Evolutionary conservation across 169 alveolate genomes (phyloP).

Genomic region (Theileria orientalis): DNA sequence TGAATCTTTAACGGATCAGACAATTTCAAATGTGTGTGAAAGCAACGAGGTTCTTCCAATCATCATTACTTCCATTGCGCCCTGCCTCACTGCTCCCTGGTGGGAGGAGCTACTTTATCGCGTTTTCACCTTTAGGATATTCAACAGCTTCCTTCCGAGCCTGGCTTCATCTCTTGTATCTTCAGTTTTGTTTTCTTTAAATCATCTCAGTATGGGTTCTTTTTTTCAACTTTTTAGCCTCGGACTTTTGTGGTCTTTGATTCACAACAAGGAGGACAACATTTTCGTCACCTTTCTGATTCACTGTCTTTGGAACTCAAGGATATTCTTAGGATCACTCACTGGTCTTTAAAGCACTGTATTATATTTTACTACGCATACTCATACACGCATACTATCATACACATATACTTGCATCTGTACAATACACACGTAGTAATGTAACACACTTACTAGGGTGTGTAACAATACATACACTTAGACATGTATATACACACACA

Average conservation of each 20-base stretch:
- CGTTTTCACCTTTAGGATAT: slow-evolving; percentile 46
- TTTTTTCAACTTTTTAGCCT: slow-evolving; percentile 49
- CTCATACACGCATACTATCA: too few relatives aligned
- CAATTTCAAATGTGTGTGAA: slow-evolving; percentile 24
- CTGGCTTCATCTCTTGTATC: slow-evolving; percentile 23
- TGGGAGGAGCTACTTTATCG: slow-evolving; percentile 74
- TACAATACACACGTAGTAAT: neutral
- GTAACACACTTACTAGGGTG: too few relatives aligned
- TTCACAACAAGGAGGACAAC: slow-evolving; percentile 42
- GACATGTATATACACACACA: neutral
- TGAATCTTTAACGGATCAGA: slow-evolving; percentile 3
- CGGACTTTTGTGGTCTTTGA: slow-evolving; percentile 63
- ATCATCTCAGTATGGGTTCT: slow-evolving; percentile 61
- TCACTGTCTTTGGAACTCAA: slow-evolving; percentile 72
- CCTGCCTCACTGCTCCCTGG: slow-evolving; percentile 74
- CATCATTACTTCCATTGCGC: slow-evolving; percentile 63
- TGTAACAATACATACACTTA: too few relatives aligned
- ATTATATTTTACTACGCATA: too few relatives aligned
- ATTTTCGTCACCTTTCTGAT: slow-evolving; percentile 46
- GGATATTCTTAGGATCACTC: slow-evolving; percentile 60
- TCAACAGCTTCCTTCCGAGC: slow-evolving; percentile 35
- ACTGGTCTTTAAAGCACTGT: slow-evolving; percentile 17
- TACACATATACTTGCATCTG: too few relatives aligned
- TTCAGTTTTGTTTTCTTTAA: slow-evolving; percentile 57
- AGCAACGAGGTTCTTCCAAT: slow-evolving; percentile 39